These are phyloP conservation scores for Hypoxylon sp. DNA, from an alignment of 2,329 filamentous ascomycete genomes.

Conservation along the genomic window DNA sequence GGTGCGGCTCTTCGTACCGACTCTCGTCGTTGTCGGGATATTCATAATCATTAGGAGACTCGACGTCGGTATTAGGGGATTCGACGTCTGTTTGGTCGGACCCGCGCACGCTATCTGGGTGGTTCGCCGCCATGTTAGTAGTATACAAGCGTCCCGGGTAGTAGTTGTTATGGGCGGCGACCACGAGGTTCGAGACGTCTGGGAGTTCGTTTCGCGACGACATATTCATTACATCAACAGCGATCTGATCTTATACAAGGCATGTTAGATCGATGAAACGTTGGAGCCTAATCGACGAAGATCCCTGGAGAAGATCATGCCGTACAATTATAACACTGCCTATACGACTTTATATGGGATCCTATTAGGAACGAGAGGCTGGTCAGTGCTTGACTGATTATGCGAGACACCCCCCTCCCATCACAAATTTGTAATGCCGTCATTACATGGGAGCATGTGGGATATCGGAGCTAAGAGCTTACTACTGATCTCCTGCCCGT, in stretches of 20 bases:
- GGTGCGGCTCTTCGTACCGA: slow-evolving; percentile 40
- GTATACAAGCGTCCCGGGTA: slow-evolving; percentile 1
- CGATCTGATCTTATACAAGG: slow-evolving; percentile 1
- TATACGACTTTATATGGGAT: slow-evolving; percentile 10
- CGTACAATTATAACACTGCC: slow-evolving; percentile 2
- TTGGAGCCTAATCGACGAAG: background rate
- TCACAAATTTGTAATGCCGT: slow-evolving; percentile 27
- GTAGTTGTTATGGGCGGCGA: slow-evolving; percentile 28
- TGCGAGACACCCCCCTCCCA: background rate
- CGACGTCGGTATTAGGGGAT: slow-evolving; percentile 10
- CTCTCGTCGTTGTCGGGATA: slow-evolving; percentile 26
- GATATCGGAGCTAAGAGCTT: slow-evolving; percentile 26
- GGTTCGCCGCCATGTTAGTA: slow-evolving; percentile 3
- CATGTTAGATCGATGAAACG: slow-evolving; percentile 8
- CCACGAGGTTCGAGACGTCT: slow-evolving; percentile 30
- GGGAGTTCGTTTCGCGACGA: slow-evolving; percentile 18
- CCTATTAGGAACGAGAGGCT: slow-evolving; percentile 4
- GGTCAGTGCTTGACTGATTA: slow-evolving; percentile 8
- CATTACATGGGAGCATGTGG: slow-evolving; percentile 10
- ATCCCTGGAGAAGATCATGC: background rate
- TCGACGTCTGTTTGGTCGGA: slow-evolving; percentile 25
- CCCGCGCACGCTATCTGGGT: slow-evolving; percentile 10
- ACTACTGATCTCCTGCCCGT: background rate
- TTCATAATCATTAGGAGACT: slow-evolving; percentile 31
- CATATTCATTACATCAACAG: slow-evolving; percentile 14